Percentiles rank a stretch among this genome's conserved stretches.
These are phyloP conservation scores for Platanthera guangdongensis DNA, from an alignment of 106 monocot species.

Conservation along the genomic window DNA sequence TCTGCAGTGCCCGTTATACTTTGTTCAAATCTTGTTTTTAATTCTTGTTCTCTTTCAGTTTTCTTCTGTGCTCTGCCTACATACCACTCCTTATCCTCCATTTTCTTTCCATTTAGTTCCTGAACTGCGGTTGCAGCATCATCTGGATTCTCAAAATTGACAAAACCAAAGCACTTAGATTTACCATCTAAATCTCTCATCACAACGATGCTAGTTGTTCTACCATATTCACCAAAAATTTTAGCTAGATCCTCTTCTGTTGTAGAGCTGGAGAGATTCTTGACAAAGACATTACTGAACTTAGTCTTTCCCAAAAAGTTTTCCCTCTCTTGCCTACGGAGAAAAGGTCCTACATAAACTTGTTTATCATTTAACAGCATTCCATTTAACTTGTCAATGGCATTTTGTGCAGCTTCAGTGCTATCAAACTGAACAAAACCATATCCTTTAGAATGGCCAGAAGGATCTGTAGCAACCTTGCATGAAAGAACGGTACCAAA, in stretches of 20 bases:
- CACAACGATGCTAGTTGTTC: too few relatives aligned
- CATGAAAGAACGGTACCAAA: constrained; percentile 55
- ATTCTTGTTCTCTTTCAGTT: too few relatives aligned
- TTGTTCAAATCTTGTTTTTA: constrained; percentile 24
- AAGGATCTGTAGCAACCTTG: constrained; percentile 46
- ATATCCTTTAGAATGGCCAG: constrained; percentile 57
- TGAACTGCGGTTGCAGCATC: too few relatives aligned
- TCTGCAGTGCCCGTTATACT: constrained; percentile 12
- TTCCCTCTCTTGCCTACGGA: constrained; percentile 54
- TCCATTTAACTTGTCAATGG: constrained; percentile 48
- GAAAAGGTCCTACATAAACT: constrained; percentile 53
- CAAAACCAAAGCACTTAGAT: too few relatives aligned
- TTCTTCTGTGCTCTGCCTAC: too few relatives aligned
- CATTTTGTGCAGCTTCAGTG: constrained; percentile 39
- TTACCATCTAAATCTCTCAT: too few relatives aligned
- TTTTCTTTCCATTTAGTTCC: too few relatives aligned
- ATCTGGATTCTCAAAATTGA: too few relatives aligned
- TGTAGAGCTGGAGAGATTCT: too few relatives aligned
- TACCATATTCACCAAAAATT: too few relatives aligned
- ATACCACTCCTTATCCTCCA: too few relatives aligned
- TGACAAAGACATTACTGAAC: constrained; percentile 51
- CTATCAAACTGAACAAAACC: constrained; percentile 55
- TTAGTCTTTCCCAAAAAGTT: constrained; percentile 20
- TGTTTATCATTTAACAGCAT: constrained; percentile 53
- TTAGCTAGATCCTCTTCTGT: too few relatives aligned